Evolutionary conservation across 257 asterid genomes (phyloP), one percentile per base, ranked within the genome.

Genomic region (Solanum megistacrolobum): DNA sequence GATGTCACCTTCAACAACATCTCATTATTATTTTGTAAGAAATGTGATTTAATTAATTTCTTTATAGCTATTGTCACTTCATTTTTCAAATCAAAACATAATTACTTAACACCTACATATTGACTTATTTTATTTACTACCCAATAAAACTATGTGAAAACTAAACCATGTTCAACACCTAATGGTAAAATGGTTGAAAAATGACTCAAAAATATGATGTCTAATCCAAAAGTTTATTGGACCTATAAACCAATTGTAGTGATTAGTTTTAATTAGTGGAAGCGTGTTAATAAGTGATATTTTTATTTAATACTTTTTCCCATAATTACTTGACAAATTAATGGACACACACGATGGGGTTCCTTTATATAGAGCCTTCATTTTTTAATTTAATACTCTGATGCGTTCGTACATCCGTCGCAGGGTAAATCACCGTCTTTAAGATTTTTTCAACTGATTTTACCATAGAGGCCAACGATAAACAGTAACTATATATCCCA

Each of bases 261-360:
- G n/a, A 84, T 84, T 78, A 72, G 72, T 69, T n/a, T 76, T 23
- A n/a, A 76, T 48, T 39, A 85, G 87, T 85, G 87, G 82, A 85
- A 85, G 66, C 87, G 46, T 27, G 87, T 85, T 73, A 73, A 73
- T 73, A 73, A 73, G 13, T 84, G 48, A 55, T 78, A 43, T 25
- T 25, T 41, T 25, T 13, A 1, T n/a, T 84, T 58, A 84, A 84
- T 27, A 55, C 25, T 9, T 87, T 32, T 87, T 2, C 25, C 58
- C 27, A 55, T 25, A 74, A 87, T 58, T 60, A 76, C 41, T 87
- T 76, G 8, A 62, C 18, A 39, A 66, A 34, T 73, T 73, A 73
- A 87, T 78, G 75, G 73, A 75, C 60, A 36, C 79, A 34, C 88
- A 76, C 86, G 88, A 31, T 36, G 86, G 78, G 12, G 34, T 78